Base-by-base conservation (phyloP, 331 rosid species). In the Malus hybrid region DNA sequence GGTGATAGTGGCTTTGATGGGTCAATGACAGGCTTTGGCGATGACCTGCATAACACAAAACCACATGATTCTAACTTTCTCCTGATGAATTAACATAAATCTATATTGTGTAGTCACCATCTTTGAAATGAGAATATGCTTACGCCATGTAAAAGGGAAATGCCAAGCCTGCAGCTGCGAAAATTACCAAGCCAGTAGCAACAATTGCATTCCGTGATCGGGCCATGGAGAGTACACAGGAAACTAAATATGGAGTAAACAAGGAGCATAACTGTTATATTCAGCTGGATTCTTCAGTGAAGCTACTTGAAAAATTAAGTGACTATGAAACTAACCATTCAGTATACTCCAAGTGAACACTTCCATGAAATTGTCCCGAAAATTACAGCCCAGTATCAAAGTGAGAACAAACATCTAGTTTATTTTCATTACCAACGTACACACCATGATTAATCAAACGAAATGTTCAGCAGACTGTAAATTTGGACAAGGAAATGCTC, bases 71-170 rank as follows among this genome's bases (percentile, higher is more conserved):
- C 14, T 32, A 24, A 56, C 74, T 15, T 80, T 69, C 46, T 36
- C 14, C 16, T 22, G 18, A 65, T 32, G 56, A 28, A 36, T 50
- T 27, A 7, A 59, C 39, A 76, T 79, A 55, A 31, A 57, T n/a
- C 8, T 11, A 18, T 5, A 27, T 22, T 1, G 19, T 27, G 3
- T 19, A 48, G 27, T n/a, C 55, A 79, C 15, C 14, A 36, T 9
- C 19, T 1, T 44, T 7, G 34, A 71, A 55, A 10, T 31, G 42
- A 3, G 5, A 78, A 36, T 67, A 42, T 39, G 85, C 93, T 78
- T 83, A 92, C 99, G 97, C 97, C 99, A 95, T 92, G 85, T 90
- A 92, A 88, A 95, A 95, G 69, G 99, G 98, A 87, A 92, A 92
- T 65, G 97, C 90, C 92, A 95, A 72, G 50, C 98, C 97, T 14